phyloP scores from a whole-genome alignment of 331 rosid genomes.

The Quercus phellos region DNA sequence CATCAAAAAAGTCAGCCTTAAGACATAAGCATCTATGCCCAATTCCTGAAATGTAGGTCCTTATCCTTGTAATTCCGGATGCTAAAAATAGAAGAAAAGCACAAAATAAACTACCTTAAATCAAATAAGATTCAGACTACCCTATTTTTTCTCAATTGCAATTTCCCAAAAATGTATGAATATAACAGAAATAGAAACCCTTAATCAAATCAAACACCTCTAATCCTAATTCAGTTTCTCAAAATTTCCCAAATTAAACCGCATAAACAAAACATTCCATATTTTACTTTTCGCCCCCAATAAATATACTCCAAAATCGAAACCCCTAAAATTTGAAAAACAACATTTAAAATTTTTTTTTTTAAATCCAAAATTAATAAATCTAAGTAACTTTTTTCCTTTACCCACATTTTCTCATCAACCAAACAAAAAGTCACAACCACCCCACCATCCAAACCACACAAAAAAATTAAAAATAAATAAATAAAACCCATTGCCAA shows the following conservation, averaged over 20 bases:
- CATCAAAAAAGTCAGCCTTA: not conserved
- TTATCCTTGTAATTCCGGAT: not conserved
- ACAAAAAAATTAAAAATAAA: not conserved
- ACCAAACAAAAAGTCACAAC: slow-evolving; percentile 15
- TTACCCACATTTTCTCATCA: slow-evolving; percentile 20
- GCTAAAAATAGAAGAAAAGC: slow-evolving; percentile 12
- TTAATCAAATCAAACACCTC: not conserved
- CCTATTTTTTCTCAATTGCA: not conserved
- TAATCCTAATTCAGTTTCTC: not conserved
- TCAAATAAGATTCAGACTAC: not conserved
- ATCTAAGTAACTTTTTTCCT: slow-evolving; percentile 6
- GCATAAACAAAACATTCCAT: not conserved
- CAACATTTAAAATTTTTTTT: too few species aligned
- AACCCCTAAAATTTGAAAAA: not conserved
- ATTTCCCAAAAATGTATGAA: not conserved
- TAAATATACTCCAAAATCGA: not conserved
- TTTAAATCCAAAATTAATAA: not conserved
- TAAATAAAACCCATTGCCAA: not conserved
- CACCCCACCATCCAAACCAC: not conserved
- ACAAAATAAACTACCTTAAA: not conserved
- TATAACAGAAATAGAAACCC: not conserved
- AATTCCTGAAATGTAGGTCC: slow-evolving; percentile 1
- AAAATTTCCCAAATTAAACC: not conserved
- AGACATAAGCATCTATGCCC: not conserved
- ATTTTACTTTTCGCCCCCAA: not conserved